Percentiles rank a stretch among this genome's conserved stretches.
Evolutionary conservation across 257 asterid genomes (phyloP).

Genomic region (Solanum verrucosum): DNA sequence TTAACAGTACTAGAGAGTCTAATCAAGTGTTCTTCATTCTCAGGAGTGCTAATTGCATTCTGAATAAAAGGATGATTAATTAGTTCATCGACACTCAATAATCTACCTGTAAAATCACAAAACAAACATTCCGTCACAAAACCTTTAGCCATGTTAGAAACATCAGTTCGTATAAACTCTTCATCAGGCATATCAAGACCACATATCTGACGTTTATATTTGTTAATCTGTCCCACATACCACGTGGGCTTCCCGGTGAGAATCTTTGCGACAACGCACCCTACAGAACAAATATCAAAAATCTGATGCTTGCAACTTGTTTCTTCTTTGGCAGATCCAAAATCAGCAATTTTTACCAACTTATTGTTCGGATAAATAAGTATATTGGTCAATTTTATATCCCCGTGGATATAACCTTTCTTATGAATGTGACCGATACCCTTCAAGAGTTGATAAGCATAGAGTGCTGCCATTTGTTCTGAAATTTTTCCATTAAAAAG

Average conservation of each 20-base stretch:
- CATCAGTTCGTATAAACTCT: not conserved
- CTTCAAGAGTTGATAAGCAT: not conserved
- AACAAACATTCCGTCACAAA: not conserved
- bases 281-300: not conserved
- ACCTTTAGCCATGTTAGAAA: not conserved
- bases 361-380: not conserved
- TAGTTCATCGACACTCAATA: not conserved
- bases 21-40: not conserved
- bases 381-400: not conserved
- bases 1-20: not conserved
- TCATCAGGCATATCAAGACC: not conserved
- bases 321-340: not conserved
- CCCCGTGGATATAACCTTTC: not conserved
- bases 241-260: not conserved
- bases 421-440: not conserved
- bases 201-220: not conserved
- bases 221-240: not conserved
- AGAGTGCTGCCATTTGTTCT: not conserved
- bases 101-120: not conserved
- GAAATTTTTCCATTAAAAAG: too few species aligned
- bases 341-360: not conserved
- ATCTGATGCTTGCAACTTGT: rapidly evolving
- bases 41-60: not conserved
- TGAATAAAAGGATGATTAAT: not conserved
- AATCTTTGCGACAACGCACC: not conserved